These are phyloP conservation scores for Coffea humblotiana DNA, from an alignment of 305 asterid genomes.

Conservation along the genomic window DNA sequence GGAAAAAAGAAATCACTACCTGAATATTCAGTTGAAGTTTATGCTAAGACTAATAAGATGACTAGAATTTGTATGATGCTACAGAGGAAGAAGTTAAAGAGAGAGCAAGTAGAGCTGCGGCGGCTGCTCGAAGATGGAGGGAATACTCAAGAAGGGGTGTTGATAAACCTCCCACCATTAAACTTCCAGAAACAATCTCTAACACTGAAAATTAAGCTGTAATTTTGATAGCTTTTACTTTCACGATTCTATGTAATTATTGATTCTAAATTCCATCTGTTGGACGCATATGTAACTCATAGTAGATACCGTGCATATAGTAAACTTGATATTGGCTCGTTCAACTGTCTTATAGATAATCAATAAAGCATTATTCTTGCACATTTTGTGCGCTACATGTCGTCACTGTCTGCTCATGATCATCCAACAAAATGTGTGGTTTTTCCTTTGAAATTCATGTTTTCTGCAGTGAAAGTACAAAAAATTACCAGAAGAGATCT, in stretches of 20 bases:
- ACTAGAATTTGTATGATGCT: constrained; percentile 5
- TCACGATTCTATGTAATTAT: constrained; percentile 4
- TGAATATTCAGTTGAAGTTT: neutral
- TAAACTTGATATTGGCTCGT: neutral
- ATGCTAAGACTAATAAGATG: neutral
- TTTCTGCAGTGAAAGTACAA: neutral
- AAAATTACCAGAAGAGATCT: neutral
- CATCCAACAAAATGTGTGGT: neutral
- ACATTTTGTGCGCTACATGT: neutral
- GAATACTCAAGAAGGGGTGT: constrained; percentile 86
- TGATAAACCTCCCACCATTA: constrained; percentile 78
- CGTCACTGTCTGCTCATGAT: neutral
- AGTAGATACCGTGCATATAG: constrained; percentile 1
- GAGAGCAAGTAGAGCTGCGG: constrained; percentile 80
- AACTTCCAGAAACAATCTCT: constrained; percentile 79
- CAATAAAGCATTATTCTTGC: neutral
- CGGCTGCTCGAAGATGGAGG: constrained; percentile 95
- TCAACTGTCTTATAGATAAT: neutral
- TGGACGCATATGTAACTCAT: neutral
- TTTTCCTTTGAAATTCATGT: neutral
- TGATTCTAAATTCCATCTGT: neutral
- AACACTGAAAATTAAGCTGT: constrained; percentile 42
- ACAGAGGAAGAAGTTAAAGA: constrained; percentile 73
- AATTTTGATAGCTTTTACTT: neutral
- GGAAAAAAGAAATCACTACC: neutral